These are phyloP conservation scores for Dactylellina leptospora DNA, from an alignment of 2,329 filamentous ascomycete genomes.

Conservation along the genomic window DNA sequence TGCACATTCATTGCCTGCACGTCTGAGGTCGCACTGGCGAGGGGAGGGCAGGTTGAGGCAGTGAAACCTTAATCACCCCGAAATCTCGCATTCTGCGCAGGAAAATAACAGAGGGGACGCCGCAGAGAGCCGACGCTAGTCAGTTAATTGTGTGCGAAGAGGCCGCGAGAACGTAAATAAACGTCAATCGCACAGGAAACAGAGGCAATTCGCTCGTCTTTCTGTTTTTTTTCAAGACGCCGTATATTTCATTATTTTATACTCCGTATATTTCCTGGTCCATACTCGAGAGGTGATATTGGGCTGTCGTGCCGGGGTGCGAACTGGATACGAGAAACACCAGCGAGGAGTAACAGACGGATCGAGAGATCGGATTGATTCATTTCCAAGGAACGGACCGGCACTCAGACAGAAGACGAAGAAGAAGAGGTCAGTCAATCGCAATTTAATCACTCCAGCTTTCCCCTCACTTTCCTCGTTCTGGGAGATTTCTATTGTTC, in stretches of 20 bases:
- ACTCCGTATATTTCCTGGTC: neutral
- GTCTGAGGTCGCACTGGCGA: slow-evolving; percentile 37
- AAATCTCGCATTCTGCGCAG: slow-evolving; percentile 50
- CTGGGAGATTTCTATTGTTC: too few relatives aligned
- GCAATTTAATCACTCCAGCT: slow-evolving; percentile 29
- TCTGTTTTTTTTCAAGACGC: slow-evolving; percentile 14
- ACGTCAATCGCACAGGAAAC: slow-evolving; percentile 33
- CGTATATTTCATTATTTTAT: slow-evolving; percentile 9
- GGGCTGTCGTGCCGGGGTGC: too few relatives aligned
- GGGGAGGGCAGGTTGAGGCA: slow-evolving; percentile 43
- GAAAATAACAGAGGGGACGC: slow-evolving; percentile 4
- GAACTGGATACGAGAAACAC: slow-evolving; percentile 3
- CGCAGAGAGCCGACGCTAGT: slow-evolving; percentile 41
- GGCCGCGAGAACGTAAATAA: slow-evolving; percentile 42
- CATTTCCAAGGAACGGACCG: neutral
- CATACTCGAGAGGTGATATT: too few relatives aligned
- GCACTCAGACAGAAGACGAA: neutral
- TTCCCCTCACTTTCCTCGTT: slow-evolving; percentile 25
- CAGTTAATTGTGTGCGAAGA: neutral
- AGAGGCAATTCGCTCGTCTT: slow-evolving; percentile 35
- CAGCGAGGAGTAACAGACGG: slow-evolving; percentile 17
- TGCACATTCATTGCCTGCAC: too few relatives aligned
- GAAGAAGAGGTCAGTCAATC: slow-evolving; percentile 7
- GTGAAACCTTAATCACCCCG: slow-evolving; percentile 53
- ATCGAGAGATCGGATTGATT: neutral